Conservation (phyloP, 2,329 filamentous ascomycete species). For the Colletotrichum godetiae region DNA sequence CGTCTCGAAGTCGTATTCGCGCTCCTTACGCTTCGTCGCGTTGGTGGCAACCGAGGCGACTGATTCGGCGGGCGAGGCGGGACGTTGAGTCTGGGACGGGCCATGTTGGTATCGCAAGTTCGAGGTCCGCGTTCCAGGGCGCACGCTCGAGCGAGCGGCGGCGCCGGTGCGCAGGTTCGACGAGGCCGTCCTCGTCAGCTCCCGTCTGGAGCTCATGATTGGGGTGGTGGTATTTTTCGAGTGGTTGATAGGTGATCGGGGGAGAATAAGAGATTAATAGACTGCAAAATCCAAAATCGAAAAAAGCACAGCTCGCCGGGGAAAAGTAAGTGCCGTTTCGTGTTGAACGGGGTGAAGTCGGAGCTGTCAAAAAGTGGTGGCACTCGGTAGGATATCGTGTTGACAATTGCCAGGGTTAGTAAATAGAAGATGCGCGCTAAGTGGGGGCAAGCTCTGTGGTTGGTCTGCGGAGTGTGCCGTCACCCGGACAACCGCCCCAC, state of each 20-base stretch:
- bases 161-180: constrained; percentile 32
- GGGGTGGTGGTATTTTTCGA: not conserved
- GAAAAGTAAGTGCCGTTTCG: not conserved
- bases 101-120: constrained; percentile 33
- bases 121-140: constrained; percentile 33
- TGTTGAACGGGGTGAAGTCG: constrained; percentile 5
- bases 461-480: not conserved
- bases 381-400: not conserved
- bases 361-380: not conserved
- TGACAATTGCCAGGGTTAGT: constrained; percentile 30
- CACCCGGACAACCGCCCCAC: constrained; percentile 12
- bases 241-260: not conserved
- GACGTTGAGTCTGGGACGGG: constrained; percentile 45
- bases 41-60: constrained; percentile 69
- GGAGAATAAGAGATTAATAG: not conserved
- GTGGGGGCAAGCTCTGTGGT: constrained; percentile 20
- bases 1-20: constrained; percentile 79
- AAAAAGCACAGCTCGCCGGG: not conserved
- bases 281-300: not conserved
- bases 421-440: constrained; percentile 33
- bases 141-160: constrained; percentile 23
- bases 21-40: constrained; percentile 85
- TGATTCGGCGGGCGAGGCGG: constrained; percentile 78
- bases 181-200: constrained; percentile 35
- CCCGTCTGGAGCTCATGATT: constrained; percentile 36